Conservation (phyloP, 2,329 filamentous ascomycete genomes). For the Tothia fuscella region DNA sequence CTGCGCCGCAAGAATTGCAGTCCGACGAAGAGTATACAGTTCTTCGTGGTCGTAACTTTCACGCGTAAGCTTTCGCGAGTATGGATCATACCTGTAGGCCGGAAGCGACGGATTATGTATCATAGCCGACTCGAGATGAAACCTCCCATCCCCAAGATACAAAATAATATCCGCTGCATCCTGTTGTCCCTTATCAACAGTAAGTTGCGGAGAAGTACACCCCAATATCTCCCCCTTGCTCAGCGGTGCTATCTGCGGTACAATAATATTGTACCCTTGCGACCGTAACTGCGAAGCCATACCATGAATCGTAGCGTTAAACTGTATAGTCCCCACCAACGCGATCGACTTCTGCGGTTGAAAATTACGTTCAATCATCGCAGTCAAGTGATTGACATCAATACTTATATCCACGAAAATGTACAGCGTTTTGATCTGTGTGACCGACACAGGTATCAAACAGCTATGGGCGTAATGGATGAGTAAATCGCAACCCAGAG, state of each 20-base stretch:
- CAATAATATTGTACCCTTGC: constrained; percentile 72
- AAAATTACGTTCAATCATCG: constrained; percentile 83
- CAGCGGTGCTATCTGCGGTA: constrained; percentile 85
- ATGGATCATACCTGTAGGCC: constrained; percentile 94
- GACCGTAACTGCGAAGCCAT: constrained; percentile 65
- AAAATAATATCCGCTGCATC: constrained; percentile 61
- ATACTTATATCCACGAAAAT: constrained; percentile 98
- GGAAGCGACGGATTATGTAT: constrained; percentile 89
- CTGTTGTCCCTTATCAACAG: constrained; percentile 34
- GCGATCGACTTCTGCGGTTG: constrained; percentile 74
- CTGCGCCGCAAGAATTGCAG: constrained; percentile 65
- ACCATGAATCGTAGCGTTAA: constrained; percentile 92
- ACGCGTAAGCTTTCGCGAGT: constrained; percentile 79
- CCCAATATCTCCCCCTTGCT: constrained; percentile 94
- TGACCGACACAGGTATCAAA: constrained; percentile 90
- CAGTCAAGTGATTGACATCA: constrained; percentile 75
- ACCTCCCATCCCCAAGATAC: constrained; percentile 84
- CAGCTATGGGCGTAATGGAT: constrained; percentile 98
- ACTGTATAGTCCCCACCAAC: constrained; percentile 93
- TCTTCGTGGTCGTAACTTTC: constrained; percentile 88
- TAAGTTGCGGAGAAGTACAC: constrained; percentile 76
- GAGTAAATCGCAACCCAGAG: constrained; percentile 83
- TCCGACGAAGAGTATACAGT: constrained; percentile 68
- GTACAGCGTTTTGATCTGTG: constrained; percentile 92
- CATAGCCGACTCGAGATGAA: constrained; percentile 97